phyloP scores from a whole-genome alignment of 768 basidiomycete species.

The Serendipita indica region DNA sequence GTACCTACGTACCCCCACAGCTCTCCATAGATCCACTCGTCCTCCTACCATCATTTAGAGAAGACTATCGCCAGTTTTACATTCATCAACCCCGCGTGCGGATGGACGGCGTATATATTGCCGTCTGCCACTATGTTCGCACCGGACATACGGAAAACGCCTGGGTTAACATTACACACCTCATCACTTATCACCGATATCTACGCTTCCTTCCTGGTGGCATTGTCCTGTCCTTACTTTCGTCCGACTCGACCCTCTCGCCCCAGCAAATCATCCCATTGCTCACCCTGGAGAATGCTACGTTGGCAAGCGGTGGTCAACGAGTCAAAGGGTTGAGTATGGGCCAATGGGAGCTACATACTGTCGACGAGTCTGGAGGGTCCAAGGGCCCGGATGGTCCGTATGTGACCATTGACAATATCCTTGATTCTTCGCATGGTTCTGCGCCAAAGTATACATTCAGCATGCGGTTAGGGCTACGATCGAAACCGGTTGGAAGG shows the following conservation, averaged over 20 bases:
- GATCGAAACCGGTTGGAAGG: conserved; percentile 65
- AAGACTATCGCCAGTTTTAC: conserved; percentile 60
- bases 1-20: conserved; percentile 64
- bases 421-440: neutral
- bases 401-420: neutral
- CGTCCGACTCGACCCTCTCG: conserved; percentile 52
- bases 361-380: neutral
- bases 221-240: conserved; percentile 67
- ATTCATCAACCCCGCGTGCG: conserved; percentile 77
- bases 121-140: conserved; percentile 53
- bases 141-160: conserved; percentile 47
- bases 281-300: conserved; percentile 36
- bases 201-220: conserved; percentile 83
- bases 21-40: conserved; percentile 36
- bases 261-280: conserved; percentile 62
- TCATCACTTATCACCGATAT: conserved; percentile 87
- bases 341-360: neutral
- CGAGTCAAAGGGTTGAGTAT: neutral
- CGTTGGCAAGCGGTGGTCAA: neutral
- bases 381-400: neutral
- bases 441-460: conserved; percentile 42
- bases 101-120: conserved; percentile 80
- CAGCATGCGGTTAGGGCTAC: conserved; percentile 54
- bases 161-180: conserved; percentile 75
- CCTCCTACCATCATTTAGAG: conserved; percentile 37